A percentile compares a stretch with the other conserved stretches of the same genome.
Evolutionary conservation across 2,329 filamentous ascomycete genomes (phyloP).

Genomic region (Trichoderma hamatum): DNA sequence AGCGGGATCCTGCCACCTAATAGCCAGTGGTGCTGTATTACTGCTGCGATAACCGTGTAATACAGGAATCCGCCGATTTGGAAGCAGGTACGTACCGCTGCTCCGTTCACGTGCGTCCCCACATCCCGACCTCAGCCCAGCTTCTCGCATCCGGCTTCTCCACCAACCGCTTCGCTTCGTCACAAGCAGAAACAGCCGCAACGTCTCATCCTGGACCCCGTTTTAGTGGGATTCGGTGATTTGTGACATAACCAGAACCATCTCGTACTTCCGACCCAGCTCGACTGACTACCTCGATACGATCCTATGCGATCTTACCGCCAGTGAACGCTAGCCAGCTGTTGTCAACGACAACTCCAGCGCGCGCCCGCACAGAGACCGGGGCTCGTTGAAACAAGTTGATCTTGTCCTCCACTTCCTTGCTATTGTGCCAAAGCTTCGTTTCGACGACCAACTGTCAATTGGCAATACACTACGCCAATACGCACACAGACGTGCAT

Average conservation of each 20-base stretch:
- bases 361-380: neutral
- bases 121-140: neutral
- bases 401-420: neutral
- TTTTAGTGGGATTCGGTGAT: neutral
- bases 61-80: neutral
- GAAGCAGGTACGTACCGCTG: neutral
- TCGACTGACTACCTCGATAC: neutral
- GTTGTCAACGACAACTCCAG: neutral
- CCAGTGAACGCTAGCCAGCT: neutral
- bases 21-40: no score
- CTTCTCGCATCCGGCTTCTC: neutral
- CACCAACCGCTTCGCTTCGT: neutral
- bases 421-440: neutral
- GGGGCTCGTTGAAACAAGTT: neutral
- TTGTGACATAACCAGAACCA: neutral
- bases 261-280: neutral
- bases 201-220: conserved; percentile 4
- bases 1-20: neutral
- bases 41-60: no score
- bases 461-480: neutral
- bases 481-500: neutral
- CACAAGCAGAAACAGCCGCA: conserved; percentile 1
- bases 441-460: neutral
- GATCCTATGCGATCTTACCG: neutral
- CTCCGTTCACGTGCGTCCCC: neutral